Evolutionary conservation across 2,329 filamentous ascomycete species (phyloP), one percentile per base, ranked within the genome.

Genomic region (Colletotrichum phormii): DNA sequence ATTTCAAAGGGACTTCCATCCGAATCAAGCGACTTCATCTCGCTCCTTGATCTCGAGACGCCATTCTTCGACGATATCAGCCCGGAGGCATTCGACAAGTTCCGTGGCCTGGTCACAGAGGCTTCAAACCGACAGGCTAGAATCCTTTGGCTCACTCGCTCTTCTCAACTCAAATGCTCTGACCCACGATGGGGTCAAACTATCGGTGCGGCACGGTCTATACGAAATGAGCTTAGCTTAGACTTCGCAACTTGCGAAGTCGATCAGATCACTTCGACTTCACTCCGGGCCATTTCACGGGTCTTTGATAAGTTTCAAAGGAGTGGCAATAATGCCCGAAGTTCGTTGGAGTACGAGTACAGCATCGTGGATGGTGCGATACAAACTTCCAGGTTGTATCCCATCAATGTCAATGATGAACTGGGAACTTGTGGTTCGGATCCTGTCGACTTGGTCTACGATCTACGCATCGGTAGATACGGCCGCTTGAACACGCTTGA

Each of bases 141-240:
- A 55, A 42, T 67, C 76, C 67, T 80, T 24, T 79, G 78, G 79
- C 57, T 79, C 5, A 79, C 77, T 4, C 59, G 74, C 1, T 54
- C 75, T 1, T 71, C 73, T 11, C 78, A 79, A 26, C 51, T 76
- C 1, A 37, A 64, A 1, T 78, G 78, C 58, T 1, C 9, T 2
- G 76, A 79, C 26, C 78, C 79, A 1, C 42, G 73, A 26, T 79
- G 74, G 42, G 76, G 75, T 0, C 73, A 75, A 22, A 49, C 54
- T 9, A 68, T 78, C 46, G 80, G 75, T 5, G 55, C 72, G 1
- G 67, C 75, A 1, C 72, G 78, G 7, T 75, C 74, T 2, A 67
- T 78, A 7, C 75, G 77, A 24, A 72, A 64, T 13, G 77, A 79
- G 64, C 69, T 67, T 11, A 67, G 57, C 5, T 6, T 74, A 4